Evolutionary conservation across 2,329 filamentous ascomycete genomes (phyloP).

Genomic region (Cercospora zeina): DNA sequence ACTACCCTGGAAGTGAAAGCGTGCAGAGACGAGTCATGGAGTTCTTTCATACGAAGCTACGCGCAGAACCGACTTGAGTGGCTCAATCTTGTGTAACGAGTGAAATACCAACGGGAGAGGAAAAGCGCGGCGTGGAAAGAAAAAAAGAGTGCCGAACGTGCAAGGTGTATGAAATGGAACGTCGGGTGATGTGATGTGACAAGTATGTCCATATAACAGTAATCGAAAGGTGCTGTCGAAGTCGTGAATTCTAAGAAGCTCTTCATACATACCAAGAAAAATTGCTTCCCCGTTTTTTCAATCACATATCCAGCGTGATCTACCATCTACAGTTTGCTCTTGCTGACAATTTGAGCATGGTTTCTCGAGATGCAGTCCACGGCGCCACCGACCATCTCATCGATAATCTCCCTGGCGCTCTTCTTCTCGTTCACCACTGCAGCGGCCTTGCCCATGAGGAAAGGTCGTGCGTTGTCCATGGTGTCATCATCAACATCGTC

Average conservation of each 20-base stretch:
- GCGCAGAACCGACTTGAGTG: no score
- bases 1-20: no score
- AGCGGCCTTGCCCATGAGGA: slow-evolving; percentile 94
- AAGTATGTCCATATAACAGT: no score
- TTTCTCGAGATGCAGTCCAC: slow-evolving; percentile 37
- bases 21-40: no score
- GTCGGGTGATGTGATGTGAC: no score
- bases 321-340: slow-evolving; percentile 41
- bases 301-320: not conserved
- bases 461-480: slow-evolving; percentile 87
- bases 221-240: slow-evolving; percentile 3
- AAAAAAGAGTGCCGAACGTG: no score
- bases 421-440: slow-evolving; percentile 93
- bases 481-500: slow-evolving; percentile 71
- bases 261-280: slow-evolving; percentile 6
- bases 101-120: no score
- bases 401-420: slow-evolving; percentile 84
- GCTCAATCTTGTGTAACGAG: no score
- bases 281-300: not conserved
- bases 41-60: no score
- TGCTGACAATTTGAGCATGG: slow-evolving; percentile 35
- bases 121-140: no score
- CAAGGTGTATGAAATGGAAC: no score
- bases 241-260: slow-evolving; percentile 8
- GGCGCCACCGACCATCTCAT: slow-evolving; percentile 87